phyloP scores from a whole-genome alignment of 805 yeast species.

The Wickerhamomyces strasburgensis region DNA sequence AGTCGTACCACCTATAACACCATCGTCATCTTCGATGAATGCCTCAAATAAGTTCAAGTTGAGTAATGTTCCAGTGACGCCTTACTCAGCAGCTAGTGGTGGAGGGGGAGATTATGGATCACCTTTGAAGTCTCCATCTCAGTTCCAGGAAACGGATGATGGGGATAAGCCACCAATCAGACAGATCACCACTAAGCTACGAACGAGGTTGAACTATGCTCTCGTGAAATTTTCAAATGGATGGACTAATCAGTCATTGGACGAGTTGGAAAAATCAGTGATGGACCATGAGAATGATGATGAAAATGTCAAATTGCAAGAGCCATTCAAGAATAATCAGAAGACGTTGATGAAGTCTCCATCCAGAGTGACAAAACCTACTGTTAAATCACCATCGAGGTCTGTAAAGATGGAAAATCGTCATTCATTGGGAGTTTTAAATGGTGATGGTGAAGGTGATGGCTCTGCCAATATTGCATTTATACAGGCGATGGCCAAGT shows the following conservation, averaged over 20 bases:
- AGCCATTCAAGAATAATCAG: constrained; percentile 3
- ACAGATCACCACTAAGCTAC: constrained; percentile 34
- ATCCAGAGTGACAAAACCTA: constrained; percentile 12
- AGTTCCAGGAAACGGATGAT: constrained; percentile 16
- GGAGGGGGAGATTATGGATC: constrained; percentile 7
- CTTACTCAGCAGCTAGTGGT: constrained; percentile 6
- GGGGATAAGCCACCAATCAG: constrained; percentile 33
- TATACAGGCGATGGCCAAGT: constrained; percentile 32
- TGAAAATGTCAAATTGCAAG: constrained; percentile 2
- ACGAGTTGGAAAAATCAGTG: constrained; percentile 23
- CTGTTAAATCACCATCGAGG: constrained; percentile 8
- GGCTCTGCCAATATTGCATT: constrained; percentile 38
- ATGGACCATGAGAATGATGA: constrained; percentile 8
- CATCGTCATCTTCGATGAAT: constrained; percentile 10
- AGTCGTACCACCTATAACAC: constrained; percentile 21
- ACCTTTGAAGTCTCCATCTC: constrained; percentile 26
- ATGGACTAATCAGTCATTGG: constrained; percentile 26
- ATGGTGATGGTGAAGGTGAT: constrained; percentile 11
- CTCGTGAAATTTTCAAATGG: constrained; percentile 33
- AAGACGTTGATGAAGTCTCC: constrained; percentile 5
- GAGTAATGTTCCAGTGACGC: constrained; percentile 25
- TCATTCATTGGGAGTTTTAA: constrained; percentile 17
- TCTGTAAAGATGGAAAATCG: constrained; percentile 11
- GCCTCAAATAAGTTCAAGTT: constrained; percentile 5
- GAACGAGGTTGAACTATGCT: constrained; percentile 37